A percentile compares a stretch with the other conserved stretches of the same genome.
Conservation (phyloP, 2,329 filamentous ascomycete genomes). For the Sclerotinia sclerotiorum region DNA sequence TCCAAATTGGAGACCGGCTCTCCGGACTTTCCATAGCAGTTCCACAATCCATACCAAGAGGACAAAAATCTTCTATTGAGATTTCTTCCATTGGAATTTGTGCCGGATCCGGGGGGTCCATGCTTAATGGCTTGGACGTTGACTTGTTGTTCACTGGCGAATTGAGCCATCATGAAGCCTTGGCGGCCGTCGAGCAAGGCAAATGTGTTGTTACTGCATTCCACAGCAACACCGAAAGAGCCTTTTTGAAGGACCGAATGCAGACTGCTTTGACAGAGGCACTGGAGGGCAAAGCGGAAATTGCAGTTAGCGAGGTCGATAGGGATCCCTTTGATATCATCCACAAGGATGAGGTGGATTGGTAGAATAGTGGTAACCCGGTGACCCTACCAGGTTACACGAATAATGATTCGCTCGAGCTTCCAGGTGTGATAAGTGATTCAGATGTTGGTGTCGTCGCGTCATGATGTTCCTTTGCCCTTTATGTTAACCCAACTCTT, state of each 20-base stretch:
- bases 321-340: conserved; percentile 85
- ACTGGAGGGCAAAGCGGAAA: conserved; percentile 58
- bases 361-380: conserved; percentile 21
- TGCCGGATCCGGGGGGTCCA: conserved; percentile 79
- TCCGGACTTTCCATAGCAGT: conserved; percentile 36
- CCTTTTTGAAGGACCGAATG: conserved; percentile 73
- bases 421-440: neutral
- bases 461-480: conserved; percentile 28
- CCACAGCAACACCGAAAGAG: conserved; percentile 90
- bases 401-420: neutral
- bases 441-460: neutral
- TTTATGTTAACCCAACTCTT: conserved; percentile 33
- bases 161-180: conserved; percentile 87
- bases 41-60: conserved; percentile 34
- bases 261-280: conserved; percentile 60
- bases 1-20: conserved; percentile 26
- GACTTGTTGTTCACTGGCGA: conserved; percentile 90
- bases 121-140: conserved; percentile 69
- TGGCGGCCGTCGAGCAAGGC: conserved; percentile 81
- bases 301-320: conserved; percentile 77
- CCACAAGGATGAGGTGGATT: conserved; percentile 11
- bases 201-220: conserved; percentile 82
- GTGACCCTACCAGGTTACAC: conserved; percentile 9
- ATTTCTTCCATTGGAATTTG: conserved; percentile 80
- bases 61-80: conserved; percentile 34